Conservation (phyloP, 1,284 basidiomycete species). For the Naganishia cerealis region DNA sequence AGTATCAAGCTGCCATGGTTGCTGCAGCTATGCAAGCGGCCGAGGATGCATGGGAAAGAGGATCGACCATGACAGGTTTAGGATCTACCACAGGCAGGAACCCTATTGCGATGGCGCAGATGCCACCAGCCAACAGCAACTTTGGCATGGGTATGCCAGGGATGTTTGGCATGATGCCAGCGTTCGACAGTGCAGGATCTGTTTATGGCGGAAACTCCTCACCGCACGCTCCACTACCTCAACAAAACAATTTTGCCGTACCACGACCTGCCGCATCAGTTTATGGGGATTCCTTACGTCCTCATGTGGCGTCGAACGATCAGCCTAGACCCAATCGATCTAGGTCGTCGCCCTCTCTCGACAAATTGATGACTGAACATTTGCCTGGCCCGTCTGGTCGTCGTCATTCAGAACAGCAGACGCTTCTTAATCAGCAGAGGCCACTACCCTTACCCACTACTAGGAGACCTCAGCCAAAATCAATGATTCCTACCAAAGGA, state of each 20-base stretch:
- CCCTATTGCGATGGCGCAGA: constrained; percentile 16
- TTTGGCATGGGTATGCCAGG: constrained; percentile 22
- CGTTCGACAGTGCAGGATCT: constrained; percentile 4
- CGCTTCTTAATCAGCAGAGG: background rate
- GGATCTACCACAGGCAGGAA: constrained; percentile 13
- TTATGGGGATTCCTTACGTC: constrained; percentile 31
- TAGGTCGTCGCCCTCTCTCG: constrained; percentile 17
- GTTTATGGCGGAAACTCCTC: constrained; percentile 22
- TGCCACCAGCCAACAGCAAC: background rate
- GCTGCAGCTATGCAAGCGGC: constrained; percentile 79
- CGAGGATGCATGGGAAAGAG: constrained; percentile 79
- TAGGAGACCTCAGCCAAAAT: constrained; percentile 12
- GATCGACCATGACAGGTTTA: constrained; percentile 61
- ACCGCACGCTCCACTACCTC: background rate
- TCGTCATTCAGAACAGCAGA: background rate
- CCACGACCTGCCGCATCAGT: constrained; percentile 26
- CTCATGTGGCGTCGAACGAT: background rate
- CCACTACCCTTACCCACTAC: constrained; percentile 6
- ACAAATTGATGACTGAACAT: constrained; percentile 10
- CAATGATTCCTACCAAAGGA: constrained; percentile 23
- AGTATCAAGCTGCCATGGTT: constrained; percentile 78
- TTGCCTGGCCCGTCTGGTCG: background rate
- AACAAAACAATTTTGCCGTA: background rate
- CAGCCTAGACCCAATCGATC: constrained; percentile 9
- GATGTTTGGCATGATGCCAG: constrained; percentile 7